Conservation (phyloP, 2,329 filamentous ascomycete genomes). For the Pseudonectria buxi region DNA sequence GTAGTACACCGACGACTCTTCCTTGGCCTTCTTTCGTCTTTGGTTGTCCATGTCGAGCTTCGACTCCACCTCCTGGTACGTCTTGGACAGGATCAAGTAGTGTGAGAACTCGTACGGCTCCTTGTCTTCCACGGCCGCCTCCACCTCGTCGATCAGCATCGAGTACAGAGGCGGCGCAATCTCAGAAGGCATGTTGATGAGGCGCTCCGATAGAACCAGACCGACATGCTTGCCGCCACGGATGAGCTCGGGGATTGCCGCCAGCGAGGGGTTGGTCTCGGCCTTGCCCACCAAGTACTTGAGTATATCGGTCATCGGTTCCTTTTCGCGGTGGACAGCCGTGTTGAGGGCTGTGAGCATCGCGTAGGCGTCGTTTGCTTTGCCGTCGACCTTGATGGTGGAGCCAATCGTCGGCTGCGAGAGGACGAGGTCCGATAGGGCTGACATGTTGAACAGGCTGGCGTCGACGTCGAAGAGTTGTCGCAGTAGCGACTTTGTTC, state of each 20-base stretch:
- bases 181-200: slow-evolving; percentile 96
- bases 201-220: slow-evolving; percentile 80
- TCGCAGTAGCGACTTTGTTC: slow-evolving; percentile 79
- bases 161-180: slow-evolving; percentile 89
- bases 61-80: slow-evolving; percentile 84
- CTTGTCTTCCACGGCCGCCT: slow-evolving; percentile 79
- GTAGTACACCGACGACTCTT: slow-evolving; percentile 63
- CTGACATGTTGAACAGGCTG: slow-evolving; percentile 79
- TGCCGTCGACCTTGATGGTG: slow-evolving; percentile 94
- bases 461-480: slow-evolving; percentile 90
- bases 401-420: slow-evolving; percentile 84
- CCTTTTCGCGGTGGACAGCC: slow-evolving; percentile 68
- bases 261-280: slow-evolving; percentile 46
- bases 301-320: slow-evolving; percentile 62
- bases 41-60: slow-evolving; percentile 59
- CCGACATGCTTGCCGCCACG: slow-evolving; percentile 57
- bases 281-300: slow-evolving; percentile 62
- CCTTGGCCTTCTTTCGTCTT: slow-evolving; percentile 59
- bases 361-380: slow-evolving; percentile 86
- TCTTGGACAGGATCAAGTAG: slow-evolving; percentile 86
- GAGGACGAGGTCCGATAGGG: slow-evolving; percentile 77
- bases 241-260: slow-evolving; percentile 52
- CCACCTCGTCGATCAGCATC: slow-evolving; percentile 88
- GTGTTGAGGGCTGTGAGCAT: slow-evolving; percentile 86
- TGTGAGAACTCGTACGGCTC: slow-evolving; percentile 92